Percentiles rank a stretch among this genome's conserved stretches.
These are phyloP conservation scores for Debaryomyces sp. DNA, from an alignment of 1,139 yeast species.

Conservation along the genomic window DNA sequence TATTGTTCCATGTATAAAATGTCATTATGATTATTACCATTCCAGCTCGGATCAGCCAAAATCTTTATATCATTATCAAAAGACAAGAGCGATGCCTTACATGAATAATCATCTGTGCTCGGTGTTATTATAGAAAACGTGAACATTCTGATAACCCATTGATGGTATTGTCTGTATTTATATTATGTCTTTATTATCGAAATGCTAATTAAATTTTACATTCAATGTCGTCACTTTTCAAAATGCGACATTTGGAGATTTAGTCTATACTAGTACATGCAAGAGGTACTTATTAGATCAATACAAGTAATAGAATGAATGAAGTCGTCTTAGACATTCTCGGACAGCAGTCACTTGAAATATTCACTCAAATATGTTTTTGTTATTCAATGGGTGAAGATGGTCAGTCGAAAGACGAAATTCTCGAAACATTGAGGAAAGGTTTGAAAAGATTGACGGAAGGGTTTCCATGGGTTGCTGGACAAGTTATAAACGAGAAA, in stretches of 20 bases:
- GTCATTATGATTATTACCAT: constrained; percentile 47
- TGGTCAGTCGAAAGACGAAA: background rate
- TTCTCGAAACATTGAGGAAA: background rate
- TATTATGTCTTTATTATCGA: background rate
- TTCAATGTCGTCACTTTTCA: constrained; percentile 1
- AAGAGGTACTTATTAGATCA: background rate
- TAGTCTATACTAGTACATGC: background rate
- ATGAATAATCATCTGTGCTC: constrained; percentile 30
- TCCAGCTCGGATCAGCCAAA: constrained; percentile 77
- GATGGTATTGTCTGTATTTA: background rate
- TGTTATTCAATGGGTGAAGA: background rate
- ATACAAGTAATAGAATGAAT: background rate
- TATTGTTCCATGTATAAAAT: constrained; percentile 45
- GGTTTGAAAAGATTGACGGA: background rate
- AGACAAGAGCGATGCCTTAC: constrained; percentile 45
- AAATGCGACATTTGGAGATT: constrained; percentile 4
- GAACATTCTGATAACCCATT: constrained; percentile 31
- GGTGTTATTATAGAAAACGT: constrained; percentile 43
- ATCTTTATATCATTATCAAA: constrained; percentile 53
- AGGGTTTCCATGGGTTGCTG: constrained; percentile 2
- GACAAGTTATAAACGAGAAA: background rate
- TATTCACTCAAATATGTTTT: background rate
- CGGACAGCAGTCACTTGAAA: background rate
- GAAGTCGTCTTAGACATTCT: background rate
- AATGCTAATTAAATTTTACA: background rate